Evolutionary conservation across 768 basidiomycete genomes (phyloP).

Genomic region (Hypholoma sublateritium): DNA sequence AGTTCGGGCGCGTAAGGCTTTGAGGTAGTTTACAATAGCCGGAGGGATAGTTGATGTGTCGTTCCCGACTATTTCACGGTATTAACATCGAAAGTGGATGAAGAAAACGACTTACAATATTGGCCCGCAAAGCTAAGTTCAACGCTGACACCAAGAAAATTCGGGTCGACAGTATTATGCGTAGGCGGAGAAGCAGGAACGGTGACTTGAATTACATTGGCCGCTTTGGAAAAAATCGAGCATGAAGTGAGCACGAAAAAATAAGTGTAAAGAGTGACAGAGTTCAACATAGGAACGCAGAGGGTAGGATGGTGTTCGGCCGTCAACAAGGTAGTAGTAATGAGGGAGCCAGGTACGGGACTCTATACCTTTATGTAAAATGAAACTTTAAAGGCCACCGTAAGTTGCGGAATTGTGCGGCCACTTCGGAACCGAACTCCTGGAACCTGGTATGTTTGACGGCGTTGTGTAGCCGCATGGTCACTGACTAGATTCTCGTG

Average conservation of each 20-base stretch:
- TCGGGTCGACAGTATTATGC: slow-evolving; percentile 41
- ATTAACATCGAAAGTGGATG: not conserved
- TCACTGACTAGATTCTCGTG: no score
- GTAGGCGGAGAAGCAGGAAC: slow-evolving; percentile 35
- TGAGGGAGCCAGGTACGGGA: no score
- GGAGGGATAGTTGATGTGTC: slow-evolving; percentile 49
- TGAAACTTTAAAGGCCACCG: no score
- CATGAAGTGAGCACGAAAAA: slow-evolving; percentile 8
- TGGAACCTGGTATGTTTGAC: no score
- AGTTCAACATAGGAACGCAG: not conserved
- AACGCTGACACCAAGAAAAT: slow-evolving; percentile 65
- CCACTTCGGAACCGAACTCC: no score
- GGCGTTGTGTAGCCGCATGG: no score
- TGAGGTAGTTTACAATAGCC: slow-evolving; percentile 59
- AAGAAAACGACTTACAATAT: slow-evolving; percentile 41
- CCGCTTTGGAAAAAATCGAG: slow-evolving; percentile 15
- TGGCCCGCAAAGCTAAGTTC: slow-evolving; percentile 63
- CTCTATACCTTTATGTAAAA: no score
- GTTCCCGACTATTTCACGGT: slow-evolving; percentile 42
- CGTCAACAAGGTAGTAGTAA: no score
- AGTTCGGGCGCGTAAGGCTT: slow-evolving; percentile 48
- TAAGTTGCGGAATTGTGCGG: no score
- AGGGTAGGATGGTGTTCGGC: no score
- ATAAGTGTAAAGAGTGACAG: slow-evolving; percentile 6
- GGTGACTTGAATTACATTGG: slow-evolving; percentile 26